phyloP scores from a whole-genome alignment of 2,329 filamentous ascomycete genomes.

The Colletotrichum paranaense region DNA sequence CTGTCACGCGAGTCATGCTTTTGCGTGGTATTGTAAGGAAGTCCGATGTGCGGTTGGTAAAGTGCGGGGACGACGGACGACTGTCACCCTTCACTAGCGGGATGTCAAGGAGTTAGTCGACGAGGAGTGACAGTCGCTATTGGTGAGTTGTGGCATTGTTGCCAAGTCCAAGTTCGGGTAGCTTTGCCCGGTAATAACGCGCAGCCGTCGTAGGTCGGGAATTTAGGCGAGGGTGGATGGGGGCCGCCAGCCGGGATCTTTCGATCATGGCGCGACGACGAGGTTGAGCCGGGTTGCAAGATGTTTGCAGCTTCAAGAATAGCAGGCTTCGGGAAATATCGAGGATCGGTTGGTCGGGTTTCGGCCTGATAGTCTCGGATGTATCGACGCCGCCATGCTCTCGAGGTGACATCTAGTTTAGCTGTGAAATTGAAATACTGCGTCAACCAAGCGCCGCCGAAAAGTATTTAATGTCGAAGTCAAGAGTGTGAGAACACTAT shows the following conservation, averaged over 20 bases:
- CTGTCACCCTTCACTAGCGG: slow-evolving; percentile 24
- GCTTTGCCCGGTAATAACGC: slow-evolving; percentile 17
- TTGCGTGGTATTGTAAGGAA: neutral
- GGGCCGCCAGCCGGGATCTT: slow-evolving; percentile 4
- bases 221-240: neutral
- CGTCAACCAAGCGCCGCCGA: too few relatives aligned
- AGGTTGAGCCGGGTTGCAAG: slow-evolving; percentile 1
- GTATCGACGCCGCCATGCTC: too few relatives aligned
- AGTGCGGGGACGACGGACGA: slow-evolving; percentile 27
- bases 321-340: too few relatives aligned
- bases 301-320: neutral
- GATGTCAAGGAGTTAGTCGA: neutral
- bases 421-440: too few relatives aligned
- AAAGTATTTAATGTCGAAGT: too few relatives aligned
- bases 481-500: too few relatives aligned
- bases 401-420: too few relatives aligned
- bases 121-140: neutral
- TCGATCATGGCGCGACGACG: slow-evolving; percentile 28
- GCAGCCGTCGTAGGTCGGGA: neutral
- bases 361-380: too few relatives aligned
- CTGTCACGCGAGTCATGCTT: slow-evolving; percentile 14
- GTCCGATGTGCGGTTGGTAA: neutral
- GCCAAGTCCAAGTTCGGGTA: neutral
- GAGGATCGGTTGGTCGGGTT: too few relatives aligned
- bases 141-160: neutral